Percentiles rank a stretch among this genome's conserved stretches.
Conservation (phyloP, 768 basidiomycete species). For the Rhodotorula paludigena region DNA sequence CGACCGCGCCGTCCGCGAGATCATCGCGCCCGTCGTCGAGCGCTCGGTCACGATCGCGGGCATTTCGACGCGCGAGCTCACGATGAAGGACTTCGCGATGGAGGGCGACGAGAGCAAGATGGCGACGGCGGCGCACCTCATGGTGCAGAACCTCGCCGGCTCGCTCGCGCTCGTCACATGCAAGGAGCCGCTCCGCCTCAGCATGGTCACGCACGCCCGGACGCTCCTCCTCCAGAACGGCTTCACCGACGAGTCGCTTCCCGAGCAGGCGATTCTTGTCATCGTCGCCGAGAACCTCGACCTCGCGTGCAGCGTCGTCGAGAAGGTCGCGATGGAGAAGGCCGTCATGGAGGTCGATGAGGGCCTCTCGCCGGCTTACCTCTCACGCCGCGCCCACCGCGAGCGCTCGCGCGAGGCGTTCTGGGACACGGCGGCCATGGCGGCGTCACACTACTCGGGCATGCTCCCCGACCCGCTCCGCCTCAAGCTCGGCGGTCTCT, state of each 20-base stretch:
- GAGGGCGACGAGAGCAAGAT: constrained; percentile 86
- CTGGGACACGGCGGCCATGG: constrained; percentile 72
- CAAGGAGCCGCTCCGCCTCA: constrained; percentile 91
- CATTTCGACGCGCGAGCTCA: constrained; percentile 91
- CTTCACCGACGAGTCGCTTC: constrained; percentile 78
- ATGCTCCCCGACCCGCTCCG: constrained; percentile 82
- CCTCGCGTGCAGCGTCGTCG: constrained; percentile 85
- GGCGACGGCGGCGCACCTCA: constrained; percentile 83
- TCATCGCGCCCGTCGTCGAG: constrained; percentile 94
- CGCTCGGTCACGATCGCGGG: constrained; percentile 97
- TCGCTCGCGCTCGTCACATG: constrained; percentile 95
- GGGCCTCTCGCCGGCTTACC: constrained; percentile 73
- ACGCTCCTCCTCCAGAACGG: constrained; percentile 77
- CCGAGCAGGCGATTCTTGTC: constrained; percentile 67
- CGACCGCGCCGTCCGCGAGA: constrained; percentile 93
- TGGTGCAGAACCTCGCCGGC: constrained; percentile 95
- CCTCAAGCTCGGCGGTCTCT: constrained; percentile 74
- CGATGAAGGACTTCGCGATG: constrained; percentile 90
- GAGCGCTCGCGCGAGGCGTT: constrained; percentile 70
- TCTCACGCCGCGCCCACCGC: constrained; percentile 74
- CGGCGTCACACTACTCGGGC: constrained; percentile 64
- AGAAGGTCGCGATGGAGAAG: constrained; percentile 95
- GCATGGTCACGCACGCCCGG: constrained; percentile 83
- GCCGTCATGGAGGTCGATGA: constrained; percentile 91
- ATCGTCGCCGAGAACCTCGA: constrained; percentile 90